Conservation (phyloP, 257 asterid genomes). For the Ajuga chamaepitys region DNA sequence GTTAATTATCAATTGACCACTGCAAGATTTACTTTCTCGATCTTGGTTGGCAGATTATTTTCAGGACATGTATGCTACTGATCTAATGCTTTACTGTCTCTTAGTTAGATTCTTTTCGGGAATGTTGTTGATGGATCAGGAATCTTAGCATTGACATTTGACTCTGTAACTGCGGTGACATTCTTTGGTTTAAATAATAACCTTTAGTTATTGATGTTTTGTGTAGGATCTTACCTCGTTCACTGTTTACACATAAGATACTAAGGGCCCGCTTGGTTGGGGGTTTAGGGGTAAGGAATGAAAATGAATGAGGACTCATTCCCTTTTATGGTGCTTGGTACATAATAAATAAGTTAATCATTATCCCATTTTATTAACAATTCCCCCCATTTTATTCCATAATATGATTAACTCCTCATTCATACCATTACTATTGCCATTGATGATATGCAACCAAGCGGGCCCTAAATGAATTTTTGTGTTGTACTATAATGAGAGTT, state of each 20-base stretch:
- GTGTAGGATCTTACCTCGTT: not conserved
- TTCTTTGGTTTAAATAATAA: not conserved
- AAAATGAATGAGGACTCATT: too few relatives aligned
- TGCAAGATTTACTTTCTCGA: not conserved
- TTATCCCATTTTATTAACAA: too few relatives aligned
- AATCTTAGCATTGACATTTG: not conserved
- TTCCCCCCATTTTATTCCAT: too few relatives aligned
- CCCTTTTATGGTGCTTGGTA: too few relatives aligned
- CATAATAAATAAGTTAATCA: too few relatives aligned
- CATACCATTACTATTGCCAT: too few relatives aligned
- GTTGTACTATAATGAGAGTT: not conserved
- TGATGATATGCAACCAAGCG: too few relatives aligned
- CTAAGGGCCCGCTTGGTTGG: too few relatives aligned
- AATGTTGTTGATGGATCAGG: not conserved
- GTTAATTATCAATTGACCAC: not conserved
- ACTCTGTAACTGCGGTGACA: not conserved
- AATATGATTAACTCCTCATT: too few relatives aligned
- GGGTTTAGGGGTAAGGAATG: too few relatives aligned
- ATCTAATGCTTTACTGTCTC: not conserved
- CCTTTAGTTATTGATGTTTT: not conserved
- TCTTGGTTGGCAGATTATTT: not conserved
- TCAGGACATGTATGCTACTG: not conserved
- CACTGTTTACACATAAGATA: not conserved
- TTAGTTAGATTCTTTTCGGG: not conserved
- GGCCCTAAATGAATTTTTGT: too few relatives aligned